These are phyloP conservation scores for Plasmodium vivax DNA, from an alignment of 169 alveolate genomes.

Conservation along the genomic window DNA sequence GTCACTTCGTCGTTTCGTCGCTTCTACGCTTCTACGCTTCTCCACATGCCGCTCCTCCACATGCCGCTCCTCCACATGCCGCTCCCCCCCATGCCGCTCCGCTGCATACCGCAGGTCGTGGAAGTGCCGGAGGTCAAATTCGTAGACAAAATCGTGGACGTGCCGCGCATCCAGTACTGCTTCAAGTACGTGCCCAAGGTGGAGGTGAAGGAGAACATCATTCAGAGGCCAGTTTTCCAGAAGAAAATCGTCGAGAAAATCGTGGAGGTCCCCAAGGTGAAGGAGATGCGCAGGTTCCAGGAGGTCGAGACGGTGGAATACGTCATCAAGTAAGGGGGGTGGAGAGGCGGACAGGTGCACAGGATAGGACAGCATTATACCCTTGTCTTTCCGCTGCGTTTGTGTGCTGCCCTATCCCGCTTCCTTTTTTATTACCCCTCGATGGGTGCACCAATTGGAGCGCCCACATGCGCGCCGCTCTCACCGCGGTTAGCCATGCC, in stretches of 20 bases:
- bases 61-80: not conserved
- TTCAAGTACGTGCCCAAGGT: conserved; percentile 86
- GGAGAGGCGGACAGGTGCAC: not conserved
- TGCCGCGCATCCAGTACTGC: conserved; percentile 83
- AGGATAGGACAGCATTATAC: not conserved
- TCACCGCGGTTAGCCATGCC: not conserved
- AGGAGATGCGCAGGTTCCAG: conserved; percentile 83
- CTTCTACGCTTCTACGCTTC: not conserved
- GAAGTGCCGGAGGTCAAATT: conserved; percentile 88
- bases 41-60: not conserved
- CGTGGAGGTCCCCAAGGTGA: conserved; percentile 84
- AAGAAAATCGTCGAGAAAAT: conserved; percentile 86
- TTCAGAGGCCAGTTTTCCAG: conserved; percentile 83
- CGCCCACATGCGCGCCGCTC: not conserved
- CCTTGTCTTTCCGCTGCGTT: not conserved
- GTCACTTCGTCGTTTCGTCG: not conserved
- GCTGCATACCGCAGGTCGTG: conserved; percentile 73
- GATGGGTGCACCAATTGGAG: not conserved
- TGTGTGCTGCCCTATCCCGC: not conserved
- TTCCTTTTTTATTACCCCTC: not conserved
- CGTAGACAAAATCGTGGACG: conserved; percentile 87
- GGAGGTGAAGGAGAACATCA: conserved; percentile 86
- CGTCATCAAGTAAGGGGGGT: conserved; percentile 75
- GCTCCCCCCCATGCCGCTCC: not conserved
- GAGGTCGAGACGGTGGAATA: conserved; percentile 85